Conservation (phyloP, 139 green algal genomes). For the Protoeuglena noctilucae region DNA sequence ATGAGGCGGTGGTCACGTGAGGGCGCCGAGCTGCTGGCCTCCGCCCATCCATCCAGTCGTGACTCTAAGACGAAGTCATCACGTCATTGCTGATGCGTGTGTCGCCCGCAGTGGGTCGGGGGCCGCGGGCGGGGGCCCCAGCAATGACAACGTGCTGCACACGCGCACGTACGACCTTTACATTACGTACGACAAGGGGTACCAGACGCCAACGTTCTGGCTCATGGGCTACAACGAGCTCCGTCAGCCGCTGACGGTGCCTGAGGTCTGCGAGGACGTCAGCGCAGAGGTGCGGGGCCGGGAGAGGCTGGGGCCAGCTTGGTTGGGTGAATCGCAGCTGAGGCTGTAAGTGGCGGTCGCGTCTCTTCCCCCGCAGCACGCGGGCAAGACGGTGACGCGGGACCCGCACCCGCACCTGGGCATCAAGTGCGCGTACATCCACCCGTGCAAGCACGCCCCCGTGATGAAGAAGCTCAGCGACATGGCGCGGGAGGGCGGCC, state of each 20-base stretch:
- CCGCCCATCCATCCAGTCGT: not conserved
- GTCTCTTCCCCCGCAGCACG: slow-evolving; percentile 62
- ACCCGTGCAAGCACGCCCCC: slow-evolving; percentile 70
- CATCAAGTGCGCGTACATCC: slow-evolving; percentile 53
- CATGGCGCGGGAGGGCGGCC: slow-evolving; percentile 25
- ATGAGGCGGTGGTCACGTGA: slow-evolving; percentile 37
- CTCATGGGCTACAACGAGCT: slow-evolving; percentile 65
- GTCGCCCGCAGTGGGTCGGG: not conserved
- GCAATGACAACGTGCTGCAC: slow-evolving; percentile 37
- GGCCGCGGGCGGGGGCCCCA: slow-evolving; percentile 17
- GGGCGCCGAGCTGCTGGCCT: not conserved
- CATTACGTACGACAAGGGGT: slow-evolving; percentile 3
- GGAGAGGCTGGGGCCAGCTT: no score
- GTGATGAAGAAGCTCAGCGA: slow-evolving; percentile 64
- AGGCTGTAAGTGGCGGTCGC: slow-evolving; percentile 2
- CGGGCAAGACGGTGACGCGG: slow-evolving; percentile 72
- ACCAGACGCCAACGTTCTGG: slow-evolving; percentile 62
- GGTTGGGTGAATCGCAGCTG: no score
- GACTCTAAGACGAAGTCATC: not conserved
- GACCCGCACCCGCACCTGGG: slow-evolving; percentile 59
- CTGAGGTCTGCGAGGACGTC: slow-evolving; percentile 62
- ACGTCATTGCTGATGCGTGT: not conserved
- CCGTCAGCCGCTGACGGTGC: slow-evolving; percentile 30
- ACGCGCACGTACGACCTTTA: slow-evolving; percentile 3
- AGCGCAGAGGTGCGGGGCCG: no score